Conservation (phyloP, 345 rosid species). For the Citrus medica region DNA sequence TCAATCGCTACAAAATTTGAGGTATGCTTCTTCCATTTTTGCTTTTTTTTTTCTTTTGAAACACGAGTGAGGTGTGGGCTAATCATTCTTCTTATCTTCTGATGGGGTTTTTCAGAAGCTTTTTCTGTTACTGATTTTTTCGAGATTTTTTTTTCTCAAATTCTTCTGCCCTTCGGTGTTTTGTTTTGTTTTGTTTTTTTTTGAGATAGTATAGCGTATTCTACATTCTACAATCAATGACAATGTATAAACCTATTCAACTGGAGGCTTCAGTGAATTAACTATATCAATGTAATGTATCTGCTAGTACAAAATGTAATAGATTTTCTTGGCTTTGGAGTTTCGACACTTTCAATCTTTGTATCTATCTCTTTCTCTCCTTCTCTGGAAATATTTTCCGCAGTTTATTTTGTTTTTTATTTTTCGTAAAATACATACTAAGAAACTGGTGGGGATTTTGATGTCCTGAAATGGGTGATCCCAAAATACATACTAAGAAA, state of each 20-base stretch:
- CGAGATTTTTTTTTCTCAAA: neutral
- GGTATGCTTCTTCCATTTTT: conserved; percentile 5
- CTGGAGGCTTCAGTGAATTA: neutral
- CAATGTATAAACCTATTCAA: conserved; percentile 26
- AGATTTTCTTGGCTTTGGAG: neutral
- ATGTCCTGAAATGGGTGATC: conserved; percentile 1
- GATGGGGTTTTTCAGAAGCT: conserved; percentile 1
- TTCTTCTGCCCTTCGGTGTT: neutral
- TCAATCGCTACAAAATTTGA: neutral
- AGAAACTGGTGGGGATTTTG: conserved; percentile 16
- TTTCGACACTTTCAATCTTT: neutral
- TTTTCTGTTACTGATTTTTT: conserved; percentile 1
- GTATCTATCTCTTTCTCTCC: neutral
- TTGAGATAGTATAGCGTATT: neutral
- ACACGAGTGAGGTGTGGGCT: conserved; percentile 12
- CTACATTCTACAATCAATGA: conserved; percentile 1
- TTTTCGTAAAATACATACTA: neutral
- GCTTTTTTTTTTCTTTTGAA: neutral
- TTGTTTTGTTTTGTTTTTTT: neutral
- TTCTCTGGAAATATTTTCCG: conserved; percentile 11
- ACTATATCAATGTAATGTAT: neutral
- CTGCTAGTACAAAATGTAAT: conserved; percentile 2
- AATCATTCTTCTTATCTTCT: neutral
- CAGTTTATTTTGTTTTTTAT: neutral
- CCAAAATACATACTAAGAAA: neutral